Evolutionary conservation across 1,284 basidiomycete genomes (phyloP).

Genomic region (Gomphus sp.): DNA sequence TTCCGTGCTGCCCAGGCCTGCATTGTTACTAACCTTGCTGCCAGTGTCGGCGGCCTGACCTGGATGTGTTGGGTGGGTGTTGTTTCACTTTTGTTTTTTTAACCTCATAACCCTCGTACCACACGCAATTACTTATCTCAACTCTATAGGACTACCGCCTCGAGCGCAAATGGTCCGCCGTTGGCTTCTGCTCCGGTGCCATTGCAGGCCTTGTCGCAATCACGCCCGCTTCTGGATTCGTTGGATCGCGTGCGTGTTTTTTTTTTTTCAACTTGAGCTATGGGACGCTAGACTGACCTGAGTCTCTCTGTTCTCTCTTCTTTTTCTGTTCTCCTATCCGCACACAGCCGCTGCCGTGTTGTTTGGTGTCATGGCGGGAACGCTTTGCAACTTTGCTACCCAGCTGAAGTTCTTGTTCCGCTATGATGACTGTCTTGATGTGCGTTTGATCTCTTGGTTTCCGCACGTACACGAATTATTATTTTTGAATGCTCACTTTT

Average conservation of each 20-base stretch:
- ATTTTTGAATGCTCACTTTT: no score
- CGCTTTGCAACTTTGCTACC: slow-evolving; percentile 88
- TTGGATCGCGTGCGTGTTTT: slow-evolving; percentile 59
- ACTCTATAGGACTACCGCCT: slow-evolving; percentile 88
- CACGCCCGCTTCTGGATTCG: slow-evolving; percentile 86
- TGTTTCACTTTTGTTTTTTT: no score
- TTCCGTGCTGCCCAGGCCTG: slow-evolving; percentile 83
- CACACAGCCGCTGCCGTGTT: slow-evolving; percentile 61
- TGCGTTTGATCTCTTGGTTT: no score
- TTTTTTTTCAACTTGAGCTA: no score
- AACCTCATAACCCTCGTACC: not conserved
- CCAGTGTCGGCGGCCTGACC: slow-evolving; percentile 79
- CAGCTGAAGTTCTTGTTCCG: slow-evolving; percentile 78
- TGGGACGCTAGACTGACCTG: no score
- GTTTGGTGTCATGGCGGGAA: slow-evolving; percentile 81
- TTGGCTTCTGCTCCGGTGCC: slow-evolving; percentile 95
- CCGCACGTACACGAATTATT: no score
- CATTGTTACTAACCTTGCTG: slow-evolving; percentile 89
- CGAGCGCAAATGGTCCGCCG: slow-evolving; percentile 87
- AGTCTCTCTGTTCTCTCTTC: no score
- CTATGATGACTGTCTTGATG: slow-evolving; percentile 78
- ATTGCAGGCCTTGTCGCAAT: slow-evolving; percentile 87
- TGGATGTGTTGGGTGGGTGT: slow-evolving; percentile 79
- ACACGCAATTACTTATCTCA: no score
- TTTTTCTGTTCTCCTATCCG: no score